A percentile compares a stretch with the other conserved stretches of the same genome.
Evolutionary conservation across 768 basidiomycete genomes (phyloP).

Genomic region (Mycena vitilis): DNA sequence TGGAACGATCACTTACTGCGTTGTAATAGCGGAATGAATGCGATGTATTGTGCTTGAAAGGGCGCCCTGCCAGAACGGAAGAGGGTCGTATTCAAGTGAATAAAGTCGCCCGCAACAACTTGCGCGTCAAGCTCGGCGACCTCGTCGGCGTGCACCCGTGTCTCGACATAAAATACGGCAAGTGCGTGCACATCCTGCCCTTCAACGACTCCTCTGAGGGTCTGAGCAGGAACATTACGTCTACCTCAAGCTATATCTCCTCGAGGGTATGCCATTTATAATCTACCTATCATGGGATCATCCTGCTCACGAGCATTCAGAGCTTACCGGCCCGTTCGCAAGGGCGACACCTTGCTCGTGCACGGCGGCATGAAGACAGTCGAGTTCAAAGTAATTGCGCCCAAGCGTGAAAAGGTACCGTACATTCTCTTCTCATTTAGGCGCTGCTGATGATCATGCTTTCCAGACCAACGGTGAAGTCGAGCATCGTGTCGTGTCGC

Average conservation of each 20-base stretch:
- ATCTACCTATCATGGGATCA: background rate
- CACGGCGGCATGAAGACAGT: slow-evolving; percentile 98
- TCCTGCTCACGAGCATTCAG: slow-evolving; percentile 31
- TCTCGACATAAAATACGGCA: slow-evolving; percentile 98
- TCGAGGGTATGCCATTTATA: slow-evolving; percentile 72
- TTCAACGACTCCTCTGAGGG: slow-evolving; percentile 99
- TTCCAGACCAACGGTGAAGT: slow-evolving; percentile 97
- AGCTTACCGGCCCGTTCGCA: slow-evolving; percentile 95
- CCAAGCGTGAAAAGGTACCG: slow-evolving; percentile 97
- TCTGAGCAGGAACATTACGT: slow-evolving; percentile 97
- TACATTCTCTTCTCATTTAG: background rate
- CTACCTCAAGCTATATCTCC: slow-evolving; percentile 98
- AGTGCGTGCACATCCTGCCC: slow-evolving; percentile 95
- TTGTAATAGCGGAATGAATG: background rate
- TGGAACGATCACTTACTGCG: background rate
- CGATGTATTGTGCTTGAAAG: too few relatives aligned
- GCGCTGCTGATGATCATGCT: slow-evolving; percentile 4
- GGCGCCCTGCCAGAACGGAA: slow-evolving; percentile 51
- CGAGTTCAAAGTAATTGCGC: slow-evolving; percentile 99
- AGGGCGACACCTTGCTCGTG: slow-evolving; percentile 99
- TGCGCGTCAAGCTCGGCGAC: slow-evolving; percentile 97
- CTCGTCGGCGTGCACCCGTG: slow-evolving; percentile 96
- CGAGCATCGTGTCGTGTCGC: slow-evolving; percentile 98
- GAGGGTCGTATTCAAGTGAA: slow-evolving; percentile 99
- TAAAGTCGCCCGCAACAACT: slow-evolving; percentile 99